These are phyloP conservation scores for Populus trichocarpa DNA, from an alignment of 441 rosid genomes.

Conservation along the genomic window DNA sequence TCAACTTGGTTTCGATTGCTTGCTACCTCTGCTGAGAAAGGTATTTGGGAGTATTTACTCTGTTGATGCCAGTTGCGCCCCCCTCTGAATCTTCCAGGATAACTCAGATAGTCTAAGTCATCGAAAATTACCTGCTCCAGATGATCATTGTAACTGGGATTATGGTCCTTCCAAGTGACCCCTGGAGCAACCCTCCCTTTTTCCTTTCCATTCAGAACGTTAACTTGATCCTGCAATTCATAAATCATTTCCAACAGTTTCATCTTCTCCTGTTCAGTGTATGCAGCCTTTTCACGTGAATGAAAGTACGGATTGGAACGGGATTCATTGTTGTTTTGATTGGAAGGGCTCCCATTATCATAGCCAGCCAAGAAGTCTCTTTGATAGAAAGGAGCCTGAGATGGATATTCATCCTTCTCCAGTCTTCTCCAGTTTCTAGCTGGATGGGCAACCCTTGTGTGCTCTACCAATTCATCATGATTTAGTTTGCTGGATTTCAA, in stretches of 20 bases:
- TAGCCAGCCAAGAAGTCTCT: slow-evolving; percentile 36
- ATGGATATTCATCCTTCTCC: slow-evolving; percentile 39
- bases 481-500: slow-evolving; percentile 28
- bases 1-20: slow-evolving; percentile 35
- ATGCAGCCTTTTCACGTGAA: slow-evolving; percentile 37
- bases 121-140: slow-evolving; percentile 18
- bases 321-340: slow-evolving; percentile 37
- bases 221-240: slow-evolving; percentile 63
- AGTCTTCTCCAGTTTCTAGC: slow-evolving; percentile 37
- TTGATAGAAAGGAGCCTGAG: slow-evolving; percentile 32
- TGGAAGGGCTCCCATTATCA: slow-evolving; percentile 42
- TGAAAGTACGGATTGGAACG: slow-evolving; percentile 33
- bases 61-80: slow-evolving; percentile 36
- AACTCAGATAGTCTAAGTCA: slow-evolving; percentile 15
- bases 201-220: slow-evolving; percentile 31
- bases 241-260: slow-evolving; percentile 52
- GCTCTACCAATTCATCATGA: slow-evolving; percentile 36
- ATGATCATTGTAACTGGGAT: slow-evolving; percentile 19
- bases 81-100: slow-evolving; percentile 29
- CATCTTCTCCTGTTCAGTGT: slow-evolving; percentile 51
- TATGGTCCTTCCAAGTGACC: slow-evolving; percentile 26
- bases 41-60: slow-evolving; percentile 28
- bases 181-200: slow-evolving; percentile 34
- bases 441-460: slow-evolving; percentile 33
- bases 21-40: slow-evolving; percentile 45